Base-by-base conservation (phyloP, 1,284 basidiomycete species). In the Rhodotorula glutinis region DNA sequence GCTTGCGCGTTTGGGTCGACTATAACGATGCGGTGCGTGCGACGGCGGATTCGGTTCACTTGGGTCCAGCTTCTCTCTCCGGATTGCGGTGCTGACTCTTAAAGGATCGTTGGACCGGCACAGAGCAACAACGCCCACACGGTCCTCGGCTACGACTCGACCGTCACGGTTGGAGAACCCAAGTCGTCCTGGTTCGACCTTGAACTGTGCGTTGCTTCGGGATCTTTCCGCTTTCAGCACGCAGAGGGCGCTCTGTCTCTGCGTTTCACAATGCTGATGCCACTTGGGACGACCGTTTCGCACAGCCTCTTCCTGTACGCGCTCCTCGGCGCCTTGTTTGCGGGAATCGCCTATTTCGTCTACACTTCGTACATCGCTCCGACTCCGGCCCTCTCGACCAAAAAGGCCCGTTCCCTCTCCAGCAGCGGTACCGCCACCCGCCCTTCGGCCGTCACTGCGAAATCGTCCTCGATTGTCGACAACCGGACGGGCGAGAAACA, bases 1-100 rank as follows among this genome's bases (percentile, higher is more conserved):
- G 74, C 14, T 63, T 75, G n/a, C 55, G 67, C n/a, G 72, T 75
- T 53, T 71, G 55, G 47, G 69, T 75, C 33, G 70, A 75, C 43
- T 71, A 67, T 46, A 38, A 67, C 30, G 74, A 68, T n/a, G 13
- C 63, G 2, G 59, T 61, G 19, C 40, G 61, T 40, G n/a, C n/a
- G n/a, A n/a, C n/a, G n/a, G n/a, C n/a, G n/a, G n/a, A n/a, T n/a
- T n/a, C n/a, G n/a, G n/a, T n/a, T n/a, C n/a, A n/a, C n/a, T n/a
- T n/a, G n/a, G n/a, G n/a, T n/a, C n/a, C n/a, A n/a, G n/a, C n/a
- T n/a, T n/a, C n/a, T n/a, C n/a, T n/a, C n/a, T n/a, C n/a, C n/a
- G n/a, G n/a, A n/a, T n/a, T n/a, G n/a, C n/a, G n/a, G n/a, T n/a
- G n/a, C n/a, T n/a, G n/a, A n/a, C n/a, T n/a, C n/a, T n/a, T n/a